Evolutionary conservation across 805 yeast species (phyloP), one percentile per base, ranked within the genome.

Genomic region (Saturnispora kantuleensis): DNA sequence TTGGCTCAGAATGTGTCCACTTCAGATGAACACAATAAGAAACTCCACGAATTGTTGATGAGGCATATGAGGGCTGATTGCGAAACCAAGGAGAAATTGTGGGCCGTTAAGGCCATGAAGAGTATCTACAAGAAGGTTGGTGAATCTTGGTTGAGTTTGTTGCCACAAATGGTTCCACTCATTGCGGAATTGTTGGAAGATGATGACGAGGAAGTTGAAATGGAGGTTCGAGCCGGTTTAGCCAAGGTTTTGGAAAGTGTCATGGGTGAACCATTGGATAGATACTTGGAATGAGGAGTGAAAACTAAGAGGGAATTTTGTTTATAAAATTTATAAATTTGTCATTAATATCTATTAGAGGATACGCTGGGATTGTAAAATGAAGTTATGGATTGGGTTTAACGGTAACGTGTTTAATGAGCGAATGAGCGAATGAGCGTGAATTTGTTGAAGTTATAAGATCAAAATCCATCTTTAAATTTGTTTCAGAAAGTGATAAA

Each of bases 141-240:
- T 45, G 97, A 93, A 56, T 86, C 81, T 60, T 93, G 97, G 98
- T 73, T 93, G 52, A 69, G 82, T 31, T 73, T 84, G 68, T 71
- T 93, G 55, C 98, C 98, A 18, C 96, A 89, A 59, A 73, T 93
- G 54, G 95, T 93, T 50, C 99, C 99, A 31, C 74, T 86, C 48
- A 86, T 93, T 62, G 96, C 97, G 7, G 99, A 93, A 65, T 67
- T 93, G 47, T 71, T 93, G 50, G 99, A 93, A 59, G 97, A 89
- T 59, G 97, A 93, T 48, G 94, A 89, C 50, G 98, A 93, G 62
- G 79, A 75, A 40, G 96, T 93, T 29, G 97, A 93, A 63, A 61
- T 77, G 58, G 97, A 88, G 64, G 96, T 88, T 3, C 81, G 96
- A 65, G 74, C 81, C 31, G 95, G 95, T 11, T 72, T 93, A 50